Base-by-base conservation (phyloP, 2,329 filamentous ascomycete species). In the Aspergillus sp. region DNA sequence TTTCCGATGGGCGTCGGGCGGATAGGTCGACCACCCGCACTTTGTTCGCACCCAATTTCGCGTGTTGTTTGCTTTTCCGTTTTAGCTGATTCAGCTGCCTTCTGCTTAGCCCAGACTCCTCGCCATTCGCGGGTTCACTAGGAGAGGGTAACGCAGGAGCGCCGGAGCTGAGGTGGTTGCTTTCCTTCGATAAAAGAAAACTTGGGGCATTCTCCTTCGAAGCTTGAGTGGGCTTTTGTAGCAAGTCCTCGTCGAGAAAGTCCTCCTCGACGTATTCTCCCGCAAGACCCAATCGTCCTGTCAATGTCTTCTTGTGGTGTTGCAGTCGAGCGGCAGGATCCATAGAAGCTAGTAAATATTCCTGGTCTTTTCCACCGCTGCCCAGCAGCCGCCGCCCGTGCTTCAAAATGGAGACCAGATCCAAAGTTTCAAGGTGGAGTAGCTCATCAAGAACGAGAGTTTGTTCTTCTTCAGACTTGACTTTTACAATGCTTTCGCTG, bases 1-100 rank as follows among this genome's bases (percentile, higher is more conserved):
- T 85, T 19, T 90, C 87, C 1, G 86, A 86, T 7, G 83, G 81
- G 80, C 82, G 60, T 79, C 88, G 68, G 82, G 86, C 55, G 79
- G 91, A 90, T 52, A 99, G 81, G 72, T 99, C 95, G 46, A 96
- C 92, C 48, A 96, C 90, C 0, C 90, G 88, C 53, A 91, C 88
- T 73, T 97, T 98, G 64, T 90, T 93, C 57, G 93, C 91, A 52
- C 93, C 91, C 68, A 91, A 89, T 73, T 95, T 91, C 3, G 92
- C 88, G 66, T 96, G 91, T 66, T 89, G 87, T 76, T 98, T 99
- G 44, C 92, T 87, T 72, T 98, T 97, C 44, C 95, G 86, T 75
- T 98, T 98, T 9, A 99, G 79, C 52, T 95, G 91, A 69, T 99
- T 99, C 19, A 97, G 84, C 69, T 99, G 95, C 43, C 95, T 87